Evolutionary conservation across 768 basidiomycete species (phyloP), one percentile per base, ranked within the genome.

Genomic region (Leccinum olivaceopallidum): DNA sequence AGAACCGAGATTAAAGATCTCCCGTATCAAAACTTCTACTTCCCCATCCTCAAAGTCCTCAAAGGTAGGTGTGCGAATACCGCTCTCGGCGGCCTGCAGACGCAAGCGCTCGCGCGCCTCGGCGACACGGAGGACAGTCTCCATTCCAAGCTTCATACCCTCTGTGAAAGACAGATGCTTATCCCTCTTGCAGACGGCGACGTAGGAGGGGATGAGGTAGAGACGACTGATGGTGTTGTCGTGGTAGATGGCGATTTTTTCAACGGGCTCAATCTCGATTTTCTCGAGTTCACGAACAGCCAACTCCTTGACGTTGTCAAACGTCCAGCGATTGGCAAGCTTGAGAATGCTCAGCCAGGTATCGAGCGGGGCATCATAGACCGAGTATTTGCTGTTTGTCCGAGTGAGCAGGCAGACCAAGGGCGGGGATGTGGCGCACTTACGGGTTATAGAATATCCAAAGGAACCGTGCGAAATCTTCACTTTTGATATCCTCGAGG

Each of bases 381-480:
- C 50, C 0, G 75, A 78, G 61, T 77, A 75, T 71, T 69, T 73
- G 5, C 76, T 77, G 60, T 28, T 48, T 36, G 53, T 20, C 37
- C 36, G 13, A 36, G 58, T 61, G 4, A 58, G 60, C 20, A 44
- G 24, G 36, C 10, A 10, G 2, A 57, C 10, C 20, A 20, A 55
- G 20, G 20, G 6, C n/a, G 2, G 36, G 10, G 39, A 55, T 16
- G 20, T 18, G 34, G 20, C 32, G 7, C 37, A 76, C 83, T 57
- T 61, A 87, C 87, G 79, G 76, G 56, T 86, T 85, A 55, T 88
- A 88, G 53, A 88, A 85, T 0, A 87, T 79, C 83, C 82, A 87
- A 0, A 86, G 70, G 51, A 88, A 82, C 0, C 80, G 79, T 16
- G 79, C 76, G 56, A 87, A 85, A 22, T 86, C 84, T 5, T 75